phyloP scores from a whole-genome alignment of 805 yeast species.

The Ogataea neopini region DNA sequence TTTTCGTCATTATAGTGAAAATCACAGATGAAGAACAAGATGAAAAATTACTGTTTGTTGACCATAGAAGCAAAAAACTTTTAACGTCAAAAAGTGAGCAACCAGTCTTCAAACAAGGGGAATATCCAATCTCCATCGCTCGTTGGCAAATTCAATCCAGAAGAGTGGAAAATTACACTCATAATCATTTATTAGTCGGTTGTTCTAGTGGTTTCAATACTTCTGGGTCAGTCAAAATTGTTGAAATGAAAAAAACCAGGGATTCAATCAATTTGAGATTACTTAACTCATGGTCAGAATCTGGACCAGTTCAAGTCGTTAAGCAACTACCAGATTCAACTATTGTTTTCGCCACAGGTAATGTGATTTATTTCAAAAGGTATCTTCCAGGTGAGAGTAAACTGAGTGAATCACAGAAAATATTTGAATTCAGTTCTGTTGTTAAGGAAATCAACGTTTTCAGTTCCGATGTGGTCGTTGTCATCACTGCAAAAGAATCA shows the following conservation, averaged over 20 bases:
- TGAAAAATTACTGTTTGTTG: conserved; percentile 26
- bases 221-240: conserved; percentile 30
- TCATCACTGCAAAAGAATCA: conserved; percentile 34
- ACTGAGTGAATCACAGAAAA: conserved; percentile 22
- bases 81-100: conserved; percentile 3
- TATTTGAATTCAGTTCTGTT: conserved; percentile 16
- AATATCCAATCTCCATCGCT: conserved; percentile 33
- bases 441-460: conserved; percentile 27
- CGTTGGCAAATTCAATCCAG: conserved; percentile 36
- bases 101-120: conserved; percentile 22
- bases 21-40: conserved; percentile 5
- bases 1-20: conserved; percentile 24
- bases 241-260: conserved; percentile 27
- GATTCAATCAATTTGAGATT: conserved; percentile 17
- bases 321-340: conserved; percentile 27
- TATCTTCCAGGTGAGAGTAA: conserved; percentile 25
- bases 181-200: conserved; percentile 36
- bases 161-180: conserved; percentile 19
- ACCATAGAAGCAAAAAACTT: conserved; percentile 21
- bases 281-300: conserved; percentile 23
- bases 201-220: conserved; percentile 24
- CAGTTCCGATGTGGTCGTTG: conserved; percentile 20
- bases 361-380: conserved; percentile 14
- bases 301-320: conserved; percentile 26
- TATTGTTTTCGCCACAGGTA: conserved; percentile 26